phyloP scores from a whole-genome alignment of 1,284 basidiomycete species.

The Marasmius tenuissimus region DNA sequence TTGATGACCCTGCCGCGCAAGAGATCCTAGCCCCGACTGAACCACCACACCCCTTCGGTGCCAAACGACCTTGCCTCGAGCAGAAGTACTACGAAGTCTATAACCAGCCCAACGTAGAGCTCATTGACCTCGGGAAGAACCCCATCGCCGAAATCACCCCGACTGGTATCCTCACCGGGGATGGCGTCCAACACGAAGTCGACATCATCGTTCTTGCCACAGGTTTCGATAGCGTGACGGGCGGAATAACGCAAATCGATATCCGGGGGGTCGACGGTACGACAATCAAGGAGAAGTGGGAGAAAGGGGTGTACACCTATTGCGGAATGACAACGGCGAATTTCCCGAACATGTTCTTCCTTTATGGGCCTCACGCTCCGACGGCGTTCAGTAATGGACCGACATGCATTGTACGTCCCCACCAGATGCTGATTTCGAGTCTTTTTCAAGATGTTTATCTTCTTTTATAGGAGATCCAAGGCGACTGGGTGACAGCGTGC shows the following conservation, averaged over 20 bases:
- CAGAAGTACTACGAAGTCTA: slow-evolving; percentile 24
- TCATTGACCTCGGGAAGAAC: slow-evolving; percentile 21
- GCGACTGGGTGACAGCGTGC: slow-evolving; percentile 22
- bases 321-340: slow-evolving; percentile 17
- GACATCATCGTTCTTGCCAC: slow-evolving; percentile 23
- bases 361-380: slow-evolving; percentile 24
- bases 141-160: slow-evolving; percentile 19
- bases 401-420: slow-evolving; percentile 19
- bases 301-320: slow-evolving; percentile 19
- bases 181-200: slow-evolving; percentile 21
- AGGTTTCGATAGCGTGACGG: slow-evolving; percentile 25
- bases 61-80: slow-evolving; percentile 21
- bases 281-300: slow-evolving; percentile 23
- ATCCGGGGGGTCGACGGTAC: slow-evolving; percentile 19
- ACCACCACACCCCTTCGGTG: slow-evolving; percentile 21
- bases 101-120: slow-evolving; percentile 23
- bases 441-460: not conserved
- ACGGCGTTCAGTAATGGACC: slow-evolving; percentile 24
- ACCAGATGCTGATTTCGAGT: not conserved
- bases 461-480: slow-evolving; percentile 19
- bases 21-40: slow-evolving; percentile 23
- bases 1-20: slow-evolving; percentile 21
- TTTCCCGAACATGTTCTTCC: slow-evolving; percentile 27
- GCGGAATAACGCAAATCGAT: slow-evolving; percentile 23
- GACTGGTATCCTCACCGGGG: slow-evolving; percentile 19